Base-by-base conservation (phyloP, 805 yeast genomes). In the Suhomyces faveliae region DNA sequence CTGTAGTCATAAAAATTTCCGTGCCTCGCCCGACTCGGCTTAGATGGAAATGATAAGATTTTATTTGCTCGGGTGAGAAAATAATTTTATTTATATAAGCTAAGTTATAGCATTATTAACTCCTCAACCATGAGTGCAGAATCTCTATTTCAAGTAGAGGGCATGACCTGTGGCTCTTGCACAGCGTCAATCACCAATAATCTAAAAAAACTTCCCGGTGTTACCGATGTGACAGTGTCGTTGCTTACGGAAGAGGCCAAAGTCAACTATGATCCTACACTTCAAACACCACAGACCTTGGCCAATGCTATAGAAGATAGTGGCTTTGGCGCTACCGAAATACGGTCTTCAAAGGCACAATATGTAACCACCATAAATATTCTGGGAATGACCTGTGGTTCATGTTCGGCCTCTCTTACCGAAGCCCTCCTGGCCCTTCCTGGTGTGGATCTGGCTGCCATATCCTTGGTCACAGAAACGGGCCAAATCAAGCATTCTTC, bases 331-430 rank as follows among this genome's bases (percentile, higher is more conserved):
- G 66, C 58, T 3, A 27, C 39, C 13, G 19, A 50, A 25, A n/a
- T 43, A 39, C 40, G 35, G n/a, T 7, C 25, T 10, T 8, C 25
- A 10, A 12, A 20, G 10, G 10, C 13, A 13, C 19, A 42, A 11
- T 15, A 46, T 21, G 23, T n/a, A 20, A 52, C 55, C 3, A 25
- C 19, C 3, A 44, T 61, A 10, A 40, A 39, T 3, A 69, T 85
- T 1, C 64, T 69, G 12, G 97, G 97, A 2, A 92, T 91, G 97
- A 91, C 98, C 2, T 92, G 97, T 61, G 85, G 94, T 1, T 79
- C 96, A 1, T 92, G 98, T 62, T 77, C 87, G 0, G 74, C 84
- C 1, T 71, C 94, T 0, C 80, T 92, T 17, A 79, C 84, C 0
- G 66, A 68, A 21, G 83, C 83, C 0, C 58, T 89, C 22, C 67